Conservation (phyloP, 2,329 filamentous ascomycete genomes). For the Cercospora zeina region DNA sequence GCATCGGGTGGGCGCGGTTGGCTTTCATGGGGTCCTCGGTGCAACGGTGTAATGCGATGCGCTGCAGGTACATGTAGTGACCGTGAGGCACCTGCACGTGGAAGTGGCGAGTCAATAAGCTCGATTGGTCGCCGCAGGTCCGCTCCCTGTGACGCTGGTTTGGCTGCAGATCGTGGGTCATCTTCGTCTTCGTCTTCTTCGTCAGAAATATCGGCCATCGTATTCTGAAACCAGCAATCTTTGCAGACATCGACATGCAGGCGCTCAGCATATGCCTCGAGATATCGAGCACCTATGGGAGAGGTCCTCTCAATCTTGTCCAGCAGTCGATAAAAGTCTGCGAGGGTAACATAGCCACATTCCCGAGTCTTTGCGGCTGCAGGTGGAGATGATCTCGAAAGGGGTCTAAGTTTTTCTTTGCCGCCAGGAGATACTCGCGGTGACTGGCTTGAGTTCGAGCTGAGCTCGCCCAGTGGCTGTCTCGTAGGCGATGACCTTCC, state of each 20-base stretch:
- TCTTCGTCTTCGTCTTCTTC: neutral
- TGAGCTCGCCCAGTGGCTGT: conserved; percentile 15
- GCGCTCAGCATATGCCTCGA: conserved; percentile 30
- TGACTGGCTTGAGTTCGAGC: conserved; percentile 16
- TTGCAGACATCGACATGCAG: conserved; percentile 26
- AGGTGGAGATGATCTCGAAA: conserved; percentile 7
- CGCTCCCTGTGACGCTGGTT: neutral
- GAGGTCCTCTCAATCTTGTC: conserved; percentile 31
- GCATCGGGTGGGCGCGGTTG: too few relatives aligned
- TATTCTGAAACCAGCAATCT: conserved; percentile 27
- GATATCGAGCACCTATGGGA: conserved; percentile 24
- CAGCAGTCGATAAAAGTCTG: conserved; percentile 28
- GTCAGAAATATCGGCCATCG: conserved; percentile 12
- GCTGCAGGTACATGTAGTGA: too few relatives aligned
- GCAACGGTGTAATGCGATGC: too few relatives aligned
- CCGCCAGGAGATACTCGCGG: conserved; percentile 15
- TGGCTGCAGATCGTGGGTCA: neutral
- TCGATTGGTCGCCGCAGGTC: neutral
- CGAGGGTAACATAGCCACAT: conserved; percentile 23
- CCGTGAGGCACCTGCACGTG: too few relatives aligned
- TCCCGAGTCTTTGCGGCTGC: neutral
- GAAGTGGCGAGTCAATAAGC: neutral
- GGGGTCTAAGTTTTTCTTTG: conserved; percentile 5
- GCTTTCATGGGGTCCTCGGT: too few relatives aligned
- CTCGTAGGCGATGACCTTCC: neutral